A percentile compares a stretch with the other conserved stretches of the same genome.
Evolutionary conservation across 352 stramenopile genomes (phyloP).

Genomic region (Lagenidium giganteum): DNA sequence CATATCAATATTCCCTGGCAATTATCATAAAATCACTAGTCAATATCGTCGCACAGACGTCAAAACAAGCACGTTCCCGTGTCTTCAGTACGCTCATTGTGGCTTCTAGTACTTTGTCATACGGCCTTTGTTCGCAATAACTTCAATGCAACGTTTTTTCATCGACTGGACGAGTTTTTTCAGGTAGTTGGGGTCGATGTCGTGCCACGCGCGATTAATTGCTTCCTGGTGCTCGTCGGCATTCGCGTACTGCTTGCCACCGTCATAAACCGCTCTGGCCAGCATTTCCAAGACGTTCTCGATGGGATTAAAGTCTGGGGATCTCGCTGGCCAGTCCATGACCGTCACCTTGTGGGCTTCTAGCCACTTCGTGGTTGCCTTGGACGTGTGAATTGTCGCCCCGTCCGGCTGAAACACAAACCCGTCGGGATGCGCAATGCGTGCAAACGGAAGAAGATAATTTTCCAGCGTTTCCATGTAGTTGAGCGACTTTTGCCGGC

Average conservation of each 20-base stretch:
- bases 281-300: constrained; percentile 4
- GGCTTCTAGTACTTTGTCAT: too few species aligned
- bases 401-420: constrained; percentile 11
- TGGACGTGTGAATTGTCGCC: constrained; percentile 3
- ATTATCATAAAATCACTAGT: too few species aligned
- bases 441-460: constrained; percentile 6
- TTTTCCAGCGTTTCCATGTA: constrained; percentile 10
- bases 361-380: constrained; percentile 4
- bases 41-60: too few species aligned
- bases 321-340: constrained; percentile 7
- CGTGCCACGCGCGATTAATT: too few species aligned
- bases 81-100: too few species aligned
- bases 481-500: constrained; percentile 1
- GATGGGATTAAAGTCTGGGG: constrained; percentile 7
- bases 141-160: too few species aligned
- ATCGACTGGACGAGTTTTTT: too few species aligned
- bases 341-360: not conserved
- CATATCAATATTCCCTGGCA: too few species aligned
- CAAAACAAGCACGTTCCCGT: too few species aligned
- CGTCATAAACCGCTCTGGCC: not conserved
- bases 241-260: constrained; percentile 3
- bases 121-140: too few species aligned
- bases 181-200: too few species aligned
- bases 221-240: not conserved
- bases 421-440: not conserved